Percentiles rank a stretch among this genome's conserved stretches.
Evolutionary conservation across 2,329 filamentous ascomycete species (phyloP).

Genomic region (Aplosporella prunicola): DNA sequence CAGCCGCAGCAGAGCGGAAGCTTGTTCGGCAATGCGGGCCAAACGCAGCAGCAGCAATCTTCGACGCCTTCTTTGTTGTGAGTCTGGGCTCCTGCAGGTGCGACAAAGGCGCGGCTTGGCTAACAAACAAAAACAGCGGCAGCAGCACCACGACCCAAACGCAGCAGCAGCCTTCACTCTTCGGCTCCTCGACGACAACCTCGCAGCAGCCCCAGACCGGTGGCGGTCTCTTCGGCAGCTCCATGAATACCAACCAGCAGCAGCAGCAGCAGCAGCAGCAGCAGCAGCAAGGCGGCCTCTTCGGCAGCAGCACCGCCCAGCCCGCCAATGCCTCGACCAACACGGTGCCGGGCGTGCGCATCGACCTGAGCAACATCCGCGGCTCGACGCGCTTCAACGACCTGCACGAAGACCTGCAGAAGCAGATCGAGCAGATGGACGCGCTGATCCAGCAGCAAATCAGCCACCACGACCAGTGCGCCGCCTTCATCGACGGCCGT

Average conservation of each 20-base stretch:
- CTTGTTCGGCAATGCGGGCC: slow-evolving; percentile 22
- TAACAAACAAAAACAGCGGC: slow-evolving; percentile 26
- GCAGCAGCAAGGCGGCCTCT: neutral
- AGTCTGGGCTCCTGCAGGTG: slow-evolving; percentile 24
- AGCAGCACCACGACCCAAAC: slow-evolving; percentile 22
- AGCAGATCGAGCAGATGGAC: slow-evolving; percentile 69
- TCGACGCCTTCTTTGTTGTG: slow-evolving; percentile 30
- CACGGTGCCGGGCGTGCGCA: slow-evolving; percentile 9
- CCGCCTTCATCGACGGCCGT: slow-evolving; percentile 43
- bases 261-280: neutral
- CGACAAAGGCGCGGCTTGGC: slow-evolving; percentile 16
- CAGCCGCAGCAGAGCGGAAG: slow-evolving; percentile 21
- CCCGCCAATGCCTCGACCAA: neutral
- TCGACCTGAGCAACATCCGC: slow-evolving; percentile 40
- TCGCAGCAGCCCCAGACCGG: slow-evolving; percentile 17
- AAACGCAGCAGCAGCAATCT: slow-evolving; percentile 18
- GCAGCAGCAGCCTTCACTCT: slow-evolving; percentile 25
- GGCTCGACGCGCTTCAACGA: slow-evolving; percentile 89
- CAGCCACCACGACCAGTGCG: slow-evolving; percentile 63
- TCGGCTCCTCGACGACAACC: slow-evolving; percentile 18
- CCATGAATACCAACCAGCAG: slow-evolving; percentile 19
- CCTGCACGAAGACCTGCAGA: slow-evolving; percentile 71
- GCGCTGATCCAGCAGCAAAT: slow-evolving; percentile 73
- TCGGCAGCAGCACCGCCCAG: slow-evolving; percentile 4
- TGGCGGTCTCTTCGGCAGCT: slow-evolving; percentile 24